phyloP scores from a whole-genome alignment of 768 basidiomycete species.

The Chalciporus chontae region DNA sequence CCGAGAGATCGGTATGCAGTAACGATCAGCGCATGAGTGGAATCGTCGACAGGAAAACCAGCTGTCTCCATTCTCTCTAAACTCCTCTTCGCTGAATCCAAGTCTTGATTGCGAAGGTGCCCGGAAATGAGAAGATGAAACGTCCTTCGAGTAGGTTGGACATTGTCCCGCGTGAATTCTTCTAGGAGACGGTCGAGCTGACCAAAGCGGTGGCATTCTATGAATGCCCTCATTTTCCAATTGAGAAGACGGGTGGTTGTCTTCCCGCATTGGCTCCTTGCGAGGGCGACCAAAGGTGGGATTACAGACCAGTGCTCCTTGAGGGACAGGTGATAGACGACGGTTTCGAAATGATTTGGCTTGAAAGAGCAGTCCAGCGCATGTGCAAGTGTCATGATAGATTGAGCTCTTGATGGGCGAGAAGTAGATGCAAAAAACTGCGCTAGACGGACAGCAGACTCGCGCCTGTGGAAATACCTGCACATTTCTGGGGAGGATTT shows the following conservation, averaged over 20 bases:
- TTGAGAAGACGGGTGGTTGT: slow-evolving; percentile 60
- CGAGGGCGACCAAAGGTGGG: slow-evolving; percentile 45
- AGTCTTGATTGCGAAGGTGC: slow-evolving; percentile 64
- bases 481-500: slow-evolving; percentile 20
- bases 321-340: slow-evolving; percentile 47
- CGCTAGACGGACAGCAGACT: slow-evolving; percentile 33
- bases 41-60: slow-evolving; percentile 50
- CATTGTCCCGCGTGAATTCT: slow-evolving; percentile 44
- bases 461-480: slow-evolving; percentile 31
- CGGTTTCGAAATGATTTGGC: slow-evolving; percentile 55
- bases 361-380: slow-evolving; percentile 47
- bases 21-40: slow-evolving; percentile 59
- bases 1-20: slow-evolving; percentile 60
- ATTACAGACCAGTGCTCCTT: slow-evolving; percentile 49
- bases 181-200: slow-evolving; percentile 43
- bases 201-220: slow-evolving; percentile 51
- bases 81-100: slow-evolving; percentile 49
- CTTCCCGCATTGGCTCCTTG: slow-evolving; percentile 44
- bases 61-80: slow-evolving; percentile 56
- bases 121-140: slow-evolving; percentile 68
- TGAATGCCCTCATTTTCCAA: slow-evolving; percentile 61
- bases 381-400: slow-evolving; percentile 46
- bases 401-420: slow-evolving; percentile 41
- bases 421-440: slow-evolving; percentile 29
- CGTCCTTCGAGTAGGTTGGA: slow-evolving; percentile 56